Percentiles rank a stretch among this genome's conserved stretches.
Conservation (phyloP, 164 flowering plant genomes). For the Echeveria elegans region DNA sequence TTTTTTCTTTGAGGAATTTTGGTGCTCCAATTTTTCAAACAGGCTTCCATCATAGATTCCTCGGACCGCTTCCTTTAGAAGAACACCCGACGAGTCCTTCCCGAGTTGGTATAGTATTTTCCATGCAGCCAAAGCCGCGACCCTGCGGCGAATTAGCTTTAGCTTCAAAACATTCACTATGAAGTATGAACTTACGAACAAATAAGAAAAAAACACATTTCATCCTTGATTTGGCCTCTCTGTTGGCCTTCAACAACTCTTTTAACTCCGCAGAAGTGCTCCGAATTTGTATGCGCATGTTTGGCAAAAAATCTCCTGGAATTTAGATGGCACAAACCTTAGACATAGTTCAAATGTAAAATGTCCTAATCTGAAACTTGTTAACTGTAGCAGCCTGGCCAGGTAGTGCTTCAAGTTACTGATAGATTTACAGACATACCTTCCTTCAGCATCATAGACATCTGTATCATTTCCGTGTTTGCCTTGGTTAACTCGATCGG, state of each 20-base stretch:
- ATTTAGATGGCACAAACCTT: constrained; percentile 3
- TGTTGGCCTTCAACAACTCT: constrained; percentile 2
- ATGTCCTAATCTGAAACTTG: not conserved
- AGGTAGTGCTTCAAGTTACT: too few relatives aligned
- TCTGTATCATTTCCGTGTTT: constrained; percentile 6
- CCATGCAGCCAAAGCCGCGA: constrained; percentile 6
- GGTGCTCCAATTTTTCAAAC: constrained; percentile 4
- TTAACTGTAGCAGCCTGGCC: not conserved
- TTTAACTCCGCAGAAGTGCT: not conserved
- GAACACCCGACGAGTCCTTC: not conserved
- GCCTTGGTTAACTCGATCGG: constrained; percentile 7
- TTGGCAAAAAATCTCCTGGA: constrained; percentile 6
- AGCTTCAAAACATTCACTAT: not conserved
- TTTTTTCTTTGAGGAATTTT: not conserved
- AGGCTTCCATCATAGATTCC: constrained; percentile 7
- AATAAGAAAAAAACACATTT: not conserved
- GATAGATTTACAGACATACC: not conserved
- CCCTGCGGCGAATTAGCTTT: not conserved
- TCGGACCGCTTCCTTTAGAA: not conserved
- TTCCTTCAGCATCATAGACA: constrained; percentile 5
- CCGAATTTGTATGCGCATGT: constrained; percentile 4
- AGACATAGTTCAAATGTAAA: not conserved
- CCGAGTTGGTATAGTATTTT: not conserved
- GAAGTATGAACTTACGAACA: not conserved
- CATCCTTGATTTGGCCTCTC: constrained; percentile 7